These are phyloP conservation scores for Didymellaceae sp. DNA, from an alignment of 2,329 filamentous ascomycete species.

Conservation along the genomic window DNA sequence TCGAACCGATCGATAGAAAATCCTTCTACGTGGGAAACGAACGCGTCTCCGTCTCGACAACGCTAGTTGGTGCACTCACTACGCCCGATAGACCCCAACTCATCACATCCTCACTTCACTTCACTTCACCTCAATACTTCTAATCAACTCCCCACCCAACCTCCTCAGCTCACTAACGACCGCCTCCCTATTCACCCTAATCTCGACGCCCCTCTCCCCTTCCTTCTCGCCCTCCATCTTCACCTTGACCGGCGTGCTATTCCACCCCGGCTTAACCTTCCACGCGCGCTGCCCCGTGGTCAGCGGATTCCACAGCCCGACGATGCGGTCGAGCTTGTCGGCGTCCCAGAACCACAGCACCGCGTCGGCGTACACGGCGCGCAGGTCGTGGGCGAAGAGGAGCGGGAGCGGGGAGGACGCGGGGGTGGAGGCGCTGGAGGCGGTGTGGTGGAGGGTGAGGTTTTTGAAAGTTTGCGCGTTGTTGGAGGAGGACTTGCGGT, in stretches of 20 bases:
- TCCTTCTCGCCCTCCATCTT: conserved; percentile 48
- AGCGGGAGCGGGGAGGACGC: conserved; percentile 65
- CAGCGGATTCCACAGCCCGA: conserved; percentile 70
- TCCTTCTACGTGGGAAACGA: no score
- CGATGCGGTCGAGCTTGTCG: conserved; percentile 63
- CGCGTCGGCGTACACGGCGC: conserved; percentile 68
- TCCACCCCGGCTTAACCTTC: conserved; percentile 74
- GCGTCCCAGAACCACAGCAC: conserved; percentile 81
- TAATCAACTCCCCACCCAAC: conserved; percentile 66
- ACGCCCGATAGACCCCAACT: background rate
- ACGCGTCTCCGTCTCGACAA: no score
- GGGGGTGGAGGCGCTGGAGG: conserved; percentile 36
- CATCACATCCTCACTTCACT: background rate
- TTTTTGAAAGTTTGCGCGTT: conserved; percentile 78
- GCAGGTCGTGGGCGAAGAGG: conserved; percentile 71
- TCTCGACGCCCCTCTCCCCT: conserved; percentile 50
- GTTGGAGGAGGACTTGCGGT: conserved; percentile 51
- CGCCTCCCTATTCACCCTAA: conserved; percentile 70
- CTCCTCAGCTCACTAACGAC: conserved; percentile 76
- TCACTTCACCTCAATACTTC: conserved; percentile 33
- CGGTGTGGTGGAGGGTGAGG: conserved; percentile 62
- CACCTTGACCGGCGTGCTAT: conserved; percentile 60
- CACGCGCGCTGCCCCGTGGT: conserved; percentile 62
- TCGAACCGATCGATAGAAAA: no score
- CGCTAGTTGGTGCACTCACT: no score